Evolutionary conservation across 2,329 filamentous ascomycete species (phyloP), one percentile per base, ranked within the genome.

Genomic region (Xylaria polymorpha): DNA sequence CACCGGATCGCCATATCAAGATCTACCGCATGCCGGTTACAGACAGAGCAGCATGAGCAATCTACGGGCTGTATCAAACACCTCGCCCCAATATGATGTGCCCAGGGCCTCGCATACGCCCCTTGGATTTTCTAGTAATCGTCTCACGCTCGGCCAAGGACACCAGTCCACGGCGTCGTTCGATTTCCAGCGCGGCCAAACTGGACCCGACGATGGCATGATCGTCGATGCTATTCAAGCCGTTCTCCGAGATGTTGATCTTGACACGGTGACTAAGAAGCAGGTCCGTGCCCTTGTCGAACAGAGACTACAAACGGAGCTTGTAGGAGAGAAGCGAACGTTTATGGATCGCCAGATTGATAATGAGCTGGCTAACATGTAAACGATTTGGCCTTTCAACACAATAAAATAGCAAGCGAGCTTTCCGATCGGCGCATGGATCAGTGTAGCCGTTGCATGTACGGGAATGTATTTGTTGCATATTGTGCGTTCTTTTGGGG

Each of bases 251-350:
- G 95, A 98, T 77, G 94, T 98, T 0, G 95, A 99, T 80, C 85
- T 99, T 50, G 96, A 99, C 79, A 95, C 88, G n/a, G 93, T 98
- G 57, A 99, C 96, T 7, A 99, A 98, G 90, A 99, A 99, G 84
- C 95, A 98, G 83, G 91, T 96, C 66, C 88, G 93, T 60, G 94
- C 93, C 3, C 86, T 98, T 53, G 94, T 97, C 14, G 96, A 99
- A 83, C 94, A 98, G 84, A 89, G 94, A 76, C 83, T 99, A 71
- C 95, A 98, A 83, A 95, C 92, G 4, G 94, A 97, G 79, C 86
- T 98, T 67, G 86, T 88, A 0, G 94, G 94, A 25, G 94, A 98
- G 81, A 91, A 94, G 80, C 90, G 92, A 79, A 90, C 90, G 18
- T 98, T 97, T 83, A 89, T 98, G 84, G 95, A 98, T 82, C 87